phyloP scores from a whole-genome alignment of 2,329 filamentous ascomycete genomes.

The Arachnomyces sp. region DNA sequence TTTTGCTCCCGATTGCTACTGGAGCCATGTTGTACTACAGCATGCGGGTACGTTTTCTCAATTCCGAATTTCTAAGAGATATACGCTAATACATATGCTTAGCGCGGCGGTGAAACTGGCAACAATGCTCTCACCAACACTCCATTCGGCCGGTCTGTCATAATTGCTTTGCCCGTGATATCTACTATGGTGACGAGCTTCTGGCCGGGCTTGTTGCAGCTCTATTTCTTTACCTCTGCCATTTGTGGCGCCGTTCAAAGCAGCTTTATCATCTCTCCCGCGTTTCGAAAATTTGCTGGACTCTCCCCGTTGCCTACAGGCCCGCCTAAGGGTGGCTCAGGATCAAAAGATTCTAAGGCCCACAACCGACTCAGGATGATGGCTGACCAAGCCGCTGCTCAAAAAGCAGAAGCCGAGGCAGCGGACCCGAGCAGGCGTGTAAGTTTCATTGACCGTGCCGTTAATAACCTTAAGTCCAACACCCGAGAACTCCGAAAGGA shows the following conservation, averaged over 20 bases:
- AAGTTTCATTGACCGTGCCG: constrained; percentile 29
- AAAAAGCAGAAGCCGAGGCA: constrained; percentile 6
- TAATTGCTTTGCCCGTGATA: constrained; percentile 45
- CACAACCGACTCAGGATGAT: constrained; percentile 15
- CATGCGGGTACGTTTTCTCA: constrained; percentile 45
- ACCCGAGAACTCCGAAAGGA: constrained; percentile 19
- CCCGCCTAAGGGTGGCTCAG: background rate
- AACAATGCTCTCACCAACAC: constrained; percentile 24
- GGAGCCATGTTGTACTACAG: constrained; percentile 51
- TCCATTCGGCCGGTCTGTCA: constrained; percentile 25
- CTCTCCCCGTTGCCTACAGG: constrained; percentile 17
- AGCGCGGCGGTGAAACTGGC: constrained; percentile 29
- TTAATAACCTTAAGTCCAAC: constrained; percentile 25
- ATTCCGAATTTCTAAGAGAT: no score
- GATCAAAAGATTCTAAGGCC: constrained; percentile 1
- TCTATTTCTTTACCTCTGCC: constrained; percentile 52
- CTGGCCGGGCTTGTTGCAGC: constrained; percentile 51
- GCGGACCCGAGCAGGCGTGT: constrained; percentile 8
- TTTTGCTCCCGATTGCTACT: constrained; percentile 60
- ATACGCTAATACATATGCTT: constrained; percentile 19
- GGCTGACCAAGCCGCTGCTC: constrained; percentile 10
- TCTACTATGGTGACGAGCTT: constrained; percentile 48
- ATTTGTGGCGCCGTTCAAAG: constrained; percentile 37
- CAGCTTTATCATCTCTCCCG: constrained; percentile 32
- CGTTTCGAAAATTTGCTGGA: constrained; percentile 22